Percentiles rank a stretch among this genome's conserved stretches.
Conservation (phyloP, 2,329 filamentous ascomycete genomes). For the Pestalotiopsis sp. region DNA sequence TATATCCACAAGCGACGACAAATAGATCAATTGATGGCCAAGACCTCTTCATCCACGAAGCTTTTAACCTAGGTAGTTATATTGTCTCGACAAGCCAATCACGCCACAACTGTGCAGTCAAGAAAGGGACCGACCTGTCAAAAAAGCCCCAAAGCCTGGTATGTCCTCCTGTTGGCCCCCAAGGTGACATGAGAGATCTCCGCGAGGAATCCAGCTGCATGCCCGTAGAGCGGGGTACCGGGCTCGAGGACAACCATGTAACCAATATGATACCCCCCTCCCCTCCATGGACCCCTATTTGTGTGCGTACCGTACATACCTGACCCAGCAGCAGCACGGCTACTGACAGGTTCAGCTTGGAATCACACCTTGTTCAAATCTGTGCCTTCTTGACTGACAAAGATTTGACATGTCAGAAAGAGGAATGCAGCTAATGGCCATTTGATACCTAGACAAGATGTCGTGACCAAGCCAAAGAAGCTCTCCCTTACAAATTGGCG, state of each 20-base stretch:
- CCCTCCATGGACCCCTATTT: conserved; percentile 4
- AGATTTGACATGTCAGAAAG: neutral
- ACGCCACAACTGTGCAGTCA: too few species aligned
- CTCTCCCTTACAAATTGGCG: neutral
- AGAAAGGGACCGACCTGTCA: too few species aligned
- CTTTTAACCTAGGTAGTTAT: too few species aligned
- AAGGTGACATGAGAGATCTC: too few species aligned
- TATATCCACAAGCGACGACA: too few species aligned
- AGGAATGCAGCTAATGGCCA: neutral
- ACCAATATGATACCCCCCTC: neutral
- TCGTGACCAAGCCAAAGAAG: neutral
- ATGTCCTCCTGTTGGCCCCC: too few species aligned
- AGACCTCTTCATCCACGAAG: too few species aligned
- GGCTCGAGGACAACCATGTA: neutral
- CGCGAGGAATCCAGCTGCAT: neutral
- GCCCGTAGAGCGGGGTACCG: neutral
- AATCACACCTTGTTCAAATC: neutral
- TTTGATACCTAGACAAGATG: neutral
- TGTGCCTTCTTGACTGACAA: neutral
- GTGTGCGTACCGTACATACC: neutral
- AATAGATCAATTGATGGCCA: too few species aligned
- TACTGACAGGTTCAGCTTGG: neutral
- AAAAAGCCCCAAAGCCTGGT: too few species aligned
- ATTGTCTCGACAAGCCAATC: too few species aligned
- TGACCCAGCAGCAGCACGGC: neutral